Conservation (phyloP, 345 rosid genomes). For the Conringia planisiliqua region DNA sequence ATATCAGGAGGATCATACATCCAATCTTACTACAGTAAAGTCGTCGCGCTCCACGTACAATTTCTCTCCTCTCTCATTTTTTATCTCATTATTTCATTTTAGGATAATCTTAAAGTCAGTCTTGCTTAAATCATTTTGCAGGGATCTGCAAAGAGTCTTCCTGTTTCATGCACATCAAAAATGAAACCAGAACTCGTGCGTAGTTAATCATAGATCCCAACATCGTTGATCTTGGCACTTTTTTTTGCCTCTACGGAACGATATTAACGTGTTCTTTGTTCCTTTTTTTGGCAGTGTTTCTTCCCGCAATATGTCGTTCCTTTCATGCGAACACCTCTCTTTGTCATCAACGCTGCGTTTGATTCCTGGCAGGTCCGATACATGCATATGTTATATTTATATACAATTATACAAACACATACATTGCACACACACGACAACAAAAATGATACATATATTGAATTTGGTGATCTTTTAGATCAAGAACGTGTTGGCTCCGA, state of each 20-base stretch:
- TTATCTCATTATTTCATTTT: not conserved
- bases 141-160: conserved; percentile 83
- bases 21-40: conserved; percentile 56
- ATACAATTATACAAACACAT: not conserved
- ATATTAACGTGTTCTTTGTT: not conserved
- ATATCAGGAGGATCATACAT: conserved; percentile 64
- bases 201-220: not conserved
- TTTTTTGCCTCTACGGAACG: not conserved
- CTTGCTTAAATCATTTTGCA: conserved; percentile 19
- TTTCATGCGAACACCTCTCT: conserved; percentile 68
- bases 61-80: not conserved
- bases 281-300: conserved; percentile 60
- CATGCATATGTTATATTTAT: not conserved
- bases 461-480: conserved; percentile 40
- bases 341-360: conserved; percentile 78
- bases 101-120: not conserved
- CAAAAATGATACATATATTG: not conserved
- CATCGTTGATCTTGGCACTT: not conserved
- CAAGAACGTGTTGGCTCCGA: conserved; percentile 75
- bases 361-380: conserved; percentile 89
- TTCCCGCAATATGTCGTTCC: conserved; percentile 76
- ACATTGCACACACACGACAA: too few species aligned
- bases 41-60: conserved; percentile 70
- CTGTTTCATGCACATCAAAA: conserved; percentile 69
- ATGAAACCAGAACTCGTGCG: conserved; percentile 63